Percentiles rank a stretch among this genome's conserved stretches.
phyloP scores from a whole-genome alignment of 352 stramenopile genomes.

The Globisporangium nodosum region DNA sequence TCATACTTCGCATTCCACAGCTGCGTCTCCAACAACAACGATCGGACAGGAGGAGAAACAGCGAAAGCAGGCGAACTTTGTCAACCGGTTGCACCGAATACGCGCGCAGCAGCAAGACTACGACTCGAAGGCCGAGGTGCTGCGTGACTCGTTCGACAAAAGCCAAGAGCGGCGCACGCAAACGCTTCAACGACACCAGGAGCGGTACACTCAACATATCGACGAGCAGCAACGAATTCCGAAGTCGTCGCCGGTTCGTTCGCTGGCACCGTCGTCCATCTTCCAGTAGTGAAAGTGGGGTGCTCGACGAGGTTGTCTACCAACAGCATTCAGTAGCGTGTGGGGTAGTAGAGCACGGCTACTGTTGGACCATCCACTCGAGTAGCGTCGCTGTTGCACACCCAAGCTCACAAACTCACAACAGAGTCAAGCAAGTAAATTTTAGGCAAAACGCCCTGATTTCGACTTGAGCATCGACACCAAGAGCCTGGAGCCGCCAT shows the following conservation, averaged over 20 bases:
- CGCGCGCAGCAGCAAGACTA: slow-evolving; percentile 31
- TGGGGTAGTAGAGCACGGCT: too few relatives aligned
- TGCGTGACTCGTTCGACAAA: slow-evolving; percentile 20
- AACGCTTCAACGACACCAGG: slow-evolving; percentile 35
- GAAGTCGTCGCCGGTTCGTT: neutral
- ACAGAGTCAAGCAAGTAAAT: too few relatives aligned
- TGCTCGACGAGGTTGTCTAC: too few relatives aligned
- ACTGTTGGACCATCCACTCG: too few relatives aligned
- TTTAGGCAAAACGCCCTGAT: too few relatives aligned
- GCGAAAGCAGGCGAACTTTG: slow-evolving; percentile 25
- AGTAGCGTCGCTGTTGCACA: too few relatives aligned
- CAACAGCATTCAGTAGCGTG: too few relatives aligned
- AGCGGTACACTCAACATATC: slow-evolving; percentile 30
- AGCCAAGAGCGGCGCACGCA: slow-evolving; percentile 30
- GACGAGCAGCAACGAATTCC: slow-evolving; percentile 20
- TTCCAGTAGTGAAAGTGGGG: neutral
- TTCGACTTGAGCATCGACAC: too few relatives aligned
- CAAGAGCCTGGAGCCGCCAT: slow-evolving; percentile 1
- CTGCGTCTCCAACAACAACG: slow-evolving; percentile 9
- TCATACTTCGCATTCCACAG: neutral
- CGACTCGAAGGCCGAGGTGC: slow-evolving; percentile 17
- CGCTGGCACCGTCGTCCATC: neutral
- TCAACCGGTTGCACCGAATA: slow-evolving; percentile 34
- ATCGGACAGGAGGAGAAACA: slow-evolving; percentile 53
- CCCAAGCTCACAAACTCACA: too few relatives aligned